phyloP scores from a whole-genome alignment of 164 flowering plant genomes.

The Amborella trichopoda region DNA sequence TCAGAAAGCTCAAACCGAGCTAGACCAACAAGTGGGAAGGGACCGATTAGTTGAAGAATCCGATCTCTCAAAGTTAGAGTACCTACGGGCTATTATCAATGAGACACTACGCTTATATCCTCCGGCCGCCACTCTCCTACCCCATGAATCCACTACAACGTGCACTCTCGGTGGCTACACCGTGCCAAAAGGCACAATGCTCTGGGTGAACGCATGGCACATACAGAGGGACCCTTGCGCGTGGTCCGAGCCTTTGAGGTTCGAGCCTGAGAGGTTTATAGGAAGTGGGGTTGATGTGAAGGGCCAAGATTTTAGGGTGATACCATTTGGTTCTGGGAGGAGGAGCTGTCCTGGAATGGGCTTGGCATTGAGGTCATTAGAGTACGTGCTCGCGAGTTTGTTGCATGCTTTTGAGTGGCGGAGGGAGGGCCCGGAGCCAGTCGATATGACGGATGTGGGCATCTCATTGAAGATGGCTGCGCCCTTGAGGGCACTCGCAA shows the following conservation, averaged over 20 bases:
- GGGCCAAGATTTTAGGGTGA: slow-evolving; percentile 24
- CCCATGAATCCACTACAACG: slow-evolving; percentile 18
- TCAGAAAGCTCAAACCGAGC: slow-evolving; percentile 12
- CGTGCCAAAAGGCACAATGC: slow-evolving; percentile 19
- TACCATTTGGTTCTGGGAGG: slow-evolving; percentile 31
- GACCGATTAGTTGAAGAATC: slow-evolving; percentile 15
- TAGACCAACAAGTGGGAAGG: slow-evolving; percentile 20
- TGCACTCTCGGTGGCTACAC: slow-evolving; percentile 16
- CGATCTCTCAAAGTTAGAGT: slow-evolving; percentile 21
- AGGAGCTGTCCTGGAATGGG: slow-evolving; percentile 23
- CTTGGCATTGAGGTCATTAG: slow-evolving; percentile 13
- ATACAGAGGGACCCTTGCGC: slow-evolving; percentile 20
- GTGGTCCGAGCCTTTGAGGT: slow-evolving; percentile 21
- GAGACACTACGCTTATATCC: slow-evolving; percentile 31
- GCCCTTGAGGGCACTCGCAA: slow-evolving; percentile 16
- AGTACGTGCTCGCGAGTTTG: slow-evolving; percentile 13
- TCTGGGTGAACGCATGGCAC: slow-evolving; percentile 23
- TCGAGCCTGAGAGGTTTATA: slow-evolving; percentile 23
- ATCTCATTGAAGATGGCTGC: slow-evolving; percentile 19
- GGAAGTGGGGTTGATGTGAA: slow-evolving; percentile 17
- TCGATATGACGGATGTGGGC: slow-evolving; percentile 20
- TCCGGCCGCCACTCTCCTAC: slow-evolving; percentile 19
- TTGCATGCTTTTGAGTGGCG: slow-evolving; percentile 24
- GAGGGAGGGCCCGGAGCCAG: slow-evolving; percentile 7
- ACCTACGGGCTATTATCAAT: slow-evolving; percentile 21